phyloP scores from a whole-genome alignment of 2,329 filamentous ascomycete genomes.

The Ceratocystis destructans region DNA sequence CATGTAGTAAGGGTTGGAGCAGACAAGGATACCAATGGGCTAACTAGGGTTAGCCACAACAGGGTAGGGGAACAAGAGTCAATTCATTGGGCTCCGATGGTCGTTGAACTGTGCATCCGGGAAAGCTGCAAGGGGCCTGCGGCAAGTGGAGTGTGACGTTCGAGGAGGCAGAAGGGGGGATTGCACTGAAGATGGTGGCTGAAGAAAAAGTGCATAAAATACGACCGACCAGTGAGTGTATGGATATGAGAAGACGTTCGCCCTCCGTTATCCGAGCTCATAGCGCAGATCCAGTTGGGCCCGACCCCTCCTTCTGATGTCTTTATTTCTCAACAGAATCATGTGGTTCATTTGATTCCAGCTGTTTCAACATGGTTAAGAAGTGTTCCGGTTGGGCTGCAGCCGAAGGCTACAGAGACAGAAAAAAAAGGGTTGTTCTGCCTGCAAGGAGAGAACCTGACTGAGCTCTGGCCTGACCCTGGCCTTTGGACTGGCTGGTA shows the following conservation, averaged over 20 bases:
- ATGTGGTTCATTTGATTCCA: background rate
- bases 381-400: background rate
- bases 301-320: background rate
- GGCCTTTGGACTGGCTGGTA: too few relatives aligned
- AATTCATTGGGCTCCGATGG: background rate
- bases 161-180: background rate
- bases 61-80: background rate
- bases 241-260: too few relatives aligned
- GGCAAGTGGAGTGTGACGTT: background rate
- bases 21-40: too few relatives aligned
- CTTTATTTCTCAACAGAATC: background rate
- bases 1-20: too few relatives aligned
- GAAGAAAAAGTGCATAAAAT: background rate
- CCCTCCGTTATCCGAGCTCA: too few relatives aligned
- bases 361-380: background rate
- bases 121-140: conserved; percentile 1
- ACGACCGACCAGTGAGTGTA: too few relatives aligned
- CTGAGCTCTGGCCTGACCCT: too few relatives aligned
- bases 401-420: background rate
- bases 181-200: background rate
- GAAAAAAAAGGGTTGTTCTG: background rate
- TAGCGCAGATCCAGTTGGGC: too few relatives aligned
- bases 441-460: too few relatives aligned
- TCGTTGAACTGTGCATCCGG: background rate
- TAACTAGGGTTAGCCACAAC: background rate